Evolutionary conservation across 805 yeast species (phyloP).

Genomic region (Candida ulmi): DNA sequence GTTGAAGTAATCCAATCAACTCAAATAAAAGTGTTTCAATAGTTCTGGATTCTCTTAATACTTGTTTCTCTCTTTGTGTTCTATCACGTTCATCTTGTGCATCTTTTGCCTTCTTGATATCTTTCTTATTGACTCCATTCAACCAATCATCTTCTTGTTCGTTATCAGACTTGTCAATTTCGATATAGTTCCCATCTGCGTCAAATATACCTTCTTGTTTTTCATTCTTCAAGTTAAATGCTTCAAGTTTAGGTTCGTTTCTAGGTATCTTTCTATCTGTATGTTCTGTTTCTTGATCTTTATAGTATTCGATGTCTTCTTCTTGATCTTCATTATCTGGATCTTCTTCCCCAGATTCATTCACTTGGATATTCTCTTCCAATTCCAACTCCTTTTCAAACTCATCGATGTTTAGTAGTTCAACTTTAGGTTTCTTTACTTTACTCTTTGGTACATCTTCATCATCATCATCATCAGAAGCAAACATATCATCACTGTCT

Average conservation of each 20-base stretch:
- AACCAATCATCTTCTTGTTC: conserved; percentile 33
- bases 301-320: conserved; percentile 14
- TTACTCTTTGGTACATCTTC: conserved; percentile 2
- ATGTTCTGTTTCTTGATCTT: conserved; percentile 15
- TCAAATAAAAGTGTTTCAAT: conserved; percentile 21
- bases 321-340: conserved; percentile 18
- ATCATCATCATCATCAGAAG: conserved; percentile 19
- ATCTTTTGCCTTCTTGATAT: conserved; percentile 29
- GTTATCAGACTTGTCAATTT: conserved; percentile 28
- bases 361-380: neutral
- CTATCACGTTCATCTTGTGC: conserved; percentile 26
- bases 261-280: conserved; percentile 7
- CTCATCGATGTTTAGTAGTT: conserved; percentile 29
- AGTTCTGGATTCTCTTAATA: conserved; percentile 8
- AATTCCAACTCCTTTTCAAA: conserved; percentile 28
- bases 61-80: conserved; percentile 18
- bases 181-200: conserved; percentile 51
- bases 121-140: conserved; percentile 27
- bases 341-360: conserved; percentile 7
- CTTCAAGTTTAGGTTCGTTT: conserved; percentile 44
- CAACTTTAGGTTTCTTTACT: conserved; percentile 12
- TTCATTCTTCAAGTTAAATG: conserved; percentile 57
- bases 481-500: conserved; percentile 18
- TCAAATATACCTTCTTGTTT: conserved; percentile 56
- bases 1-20: conserved; percentile 42